A percentile compares a stretch with the other conserved stretches of the same genome.
Evolutionary conservation across 108 stramenopile genomes (phyloP).

Genomic region (Cyclostephanos tholiformis): DNA sequence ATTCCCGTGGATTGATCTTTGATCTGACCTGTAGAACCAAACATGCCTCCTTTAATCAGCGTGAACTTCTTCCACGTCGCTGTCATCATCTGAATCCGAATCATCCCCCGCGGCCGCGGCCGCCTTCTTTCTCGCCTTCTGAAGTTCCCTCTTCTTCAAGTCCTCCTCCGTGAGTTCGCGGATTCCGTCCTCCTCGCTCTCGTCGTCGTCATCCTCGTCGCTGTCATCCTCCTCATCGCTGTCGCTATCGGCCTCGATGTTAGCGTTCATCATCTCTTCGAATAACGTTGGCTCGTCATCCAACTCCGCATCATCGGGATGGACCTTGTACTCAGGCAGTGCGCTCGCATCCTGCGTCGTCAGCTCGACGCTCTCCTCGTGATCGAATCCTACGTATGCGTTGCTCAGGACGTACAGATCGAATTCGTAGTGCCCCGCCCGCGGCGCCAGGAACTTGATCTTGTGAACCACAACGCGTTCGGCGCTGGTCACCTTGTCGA

Average conservation of each 20-base stretch:
- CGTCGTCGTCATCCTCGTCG: constrained; percentile 58
- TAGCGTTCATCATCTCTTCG: constrained; percentile 94
- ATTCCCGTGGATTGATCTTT: neutral
- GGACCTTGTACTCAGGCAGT: constrained; percentile 93
- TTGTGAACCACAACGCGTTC: constrained; percentile 80
- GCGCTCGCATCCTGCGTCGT: constrained; percentile 84
- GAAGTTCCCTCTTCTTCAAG: constrained; percentile 81
- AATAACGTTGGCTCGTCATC: constrained; percentile 99
- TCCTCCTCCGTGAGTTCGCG: constrained; percentile 76
- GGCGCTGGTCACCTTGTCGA: constrained; percentile 85
- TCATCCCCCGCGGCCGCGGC: constrained; percentile 65
- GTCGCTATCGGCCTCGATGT: constrained; percentile 87
- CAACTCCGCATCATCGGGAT: constrained; percentile 96
- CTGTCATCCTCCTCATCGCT: constrained; percentile 81
- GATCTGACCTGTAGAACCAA: neutral
- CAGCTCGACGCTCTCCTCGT: constrained; percentile 67
- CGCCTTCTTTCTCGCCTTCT: constrained; percentile 76
- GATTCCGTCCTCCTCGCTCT: constrained; percentile 66
- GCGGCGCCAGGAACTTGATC: constrained; percentile 96
- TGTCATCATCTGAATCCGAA: constrained; percentile 71
- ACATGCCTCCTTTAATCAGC: constrained; percentile 38
- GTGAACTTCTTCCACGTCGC: constrained; percentile 85
- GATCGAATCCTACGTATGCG: constrained; percentile 95
- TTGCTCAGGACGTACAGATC: constrained; percentile 90
- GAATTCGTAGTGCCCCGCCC: constrained; percentile 86